Evolutionary conservation across 2,329 filamentous ascomycete species (phyloP).

Genomic region (Microsporum canis): DNA sequence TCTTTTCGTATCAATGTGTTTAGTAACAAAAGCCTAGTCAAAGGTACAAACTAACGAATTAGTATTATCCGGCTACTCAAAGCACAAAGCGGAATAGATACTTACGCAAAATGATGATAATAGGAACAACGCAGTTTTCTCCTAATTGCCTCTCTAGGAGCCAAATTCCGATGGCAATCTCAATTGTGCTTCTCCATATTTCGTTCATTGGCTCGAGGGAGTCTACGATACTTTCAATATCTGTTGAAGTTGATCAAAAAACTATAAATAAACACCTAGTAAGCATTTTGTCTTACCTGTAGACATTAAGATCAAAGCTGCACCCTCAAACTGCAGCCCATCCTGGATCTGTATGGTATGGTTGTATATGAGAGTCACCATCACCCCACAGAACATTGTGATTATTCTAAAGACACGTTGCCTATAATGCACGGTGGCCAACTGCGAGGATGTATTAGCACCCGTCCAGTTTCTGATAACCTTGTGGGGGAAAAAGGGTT

Average conservation of each 20-base stretch:
- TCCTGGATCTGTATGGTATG: neutral
- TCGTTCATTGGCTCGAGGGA: constrained; percentile 2
- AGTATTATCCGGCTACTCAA: neutral
- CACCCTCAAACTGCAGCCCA: neutral
- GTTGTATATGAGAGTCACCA: constrained; percentile 6
- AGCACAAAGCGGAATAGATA: too few relatives aligned
- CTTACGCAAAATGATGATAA: too few relatives aligned
- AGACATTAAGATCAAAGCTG: constrained; percentile 1
- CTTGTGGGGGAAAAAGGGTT: too few relatives aligned
- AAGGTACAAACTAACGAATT: neutral
- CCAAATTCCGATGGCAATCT: constrained; percentile 4
- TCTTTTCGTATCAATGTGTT: neutral
- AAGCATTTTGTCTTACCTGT: neutral
- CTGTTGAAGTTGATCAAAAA: constrained; percentile 2
- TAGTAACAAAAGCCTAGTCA: neutral
- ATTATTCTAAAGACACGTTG: constrained; percentile 4
- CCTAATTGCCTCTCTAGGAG: constrained; percentile 5
- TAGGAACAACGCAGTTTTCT: neutral
- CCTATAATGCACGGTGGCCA: constrained; percentile 6
- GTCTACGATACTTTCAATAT: constrained; percentile 6
- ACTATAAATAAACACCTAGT: neutral
- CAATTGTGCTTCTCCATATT: constrained; percentile 4
- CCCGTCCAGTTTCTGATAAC: neutral
- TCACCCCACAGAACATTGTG: constrained; percentile 6
- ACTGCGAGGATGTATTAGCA: neutral